Base-by-base conservation (phyloP, 2,329 filamentous ascomycete genomes). In the Fusarium sp. region DNA sequence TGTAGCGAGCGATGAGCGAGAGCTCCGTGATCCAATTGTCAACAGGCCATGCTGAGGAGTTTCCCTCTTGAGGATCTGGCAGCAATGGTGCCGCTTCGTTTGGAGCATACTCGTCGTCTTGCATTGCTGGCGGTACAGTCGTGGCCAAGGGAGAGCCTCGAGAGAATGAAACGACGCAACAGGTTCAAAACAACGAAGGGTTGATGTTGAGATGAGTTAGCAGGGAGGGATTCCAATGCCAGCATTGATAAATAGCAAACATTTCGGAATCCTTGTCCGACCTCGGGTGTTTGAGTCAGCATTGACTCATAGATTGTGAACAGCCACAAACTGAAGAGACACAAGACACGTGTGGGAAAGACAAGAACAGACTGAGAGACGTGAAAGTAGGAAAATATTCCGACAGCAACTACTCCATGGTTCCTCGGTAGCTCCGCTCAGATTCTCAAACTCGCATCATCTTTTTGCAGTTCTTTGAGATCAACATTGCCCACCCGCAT, bases 1-100 rank as follows among this genome's bases (percentile, higher is more conserved):
- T 81, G 13, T 61, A 63, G 17, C 46, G 47, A 5, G 48, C 29
- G 4, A 70, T 58, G 15, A 66, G 65, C 8, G 33, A 37, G 1
- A 70, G 25, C 49, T 70, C 68, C 9, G 49, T 32, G 41, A n/a
- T 45, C 48, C 54, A 57, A 37, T 42, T 47, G 9, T 39, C 21
- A 0, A 11, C 3, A 0, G 32, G 27, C 27, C 37, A 19, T 50
- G 32, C 41, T 25, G 45, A 42, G 9, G 35, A 38, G n/a, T 49
- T 9, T 23, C 7, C n/a, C 2, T 45, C 9, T 9, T 59, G 36
- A 6, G 17, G 6, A 10, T 36, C 39, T 5, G 49, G 42, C 3
- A 69, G 17, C 41, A 69, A 36, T 23, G 67, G 63, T 3, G 57
- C 33, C 14, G 57, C 51, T 50, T 69, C 67, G 11, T 44, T 7